Evolutionary conservation across 148 eudicot genomes (phyloP), one percentile per base, ranked within the genome.

Genomic region (Polygonum aviculare): DNA sequence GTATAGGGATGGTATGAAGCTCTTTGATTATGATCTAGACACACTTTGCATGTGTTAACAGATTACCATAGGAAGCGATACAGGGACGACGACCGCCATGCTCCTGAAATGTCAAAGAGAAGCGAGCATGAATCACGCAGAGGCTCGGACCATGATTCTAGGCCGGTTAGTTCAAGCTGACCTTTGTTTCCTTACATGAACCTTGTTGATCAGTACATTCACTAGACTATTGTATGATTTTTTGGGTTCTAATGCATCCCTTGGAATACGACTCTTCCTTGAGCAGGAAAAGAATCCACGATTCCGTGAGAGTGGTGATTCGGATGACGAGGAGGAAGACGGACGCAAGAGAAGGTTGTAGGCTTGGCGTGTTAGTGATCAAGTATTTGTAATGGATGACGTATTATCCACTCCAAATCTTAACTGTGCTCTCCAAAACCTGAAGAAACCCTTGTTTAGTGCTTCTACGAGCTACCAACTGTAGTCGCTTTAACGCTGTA

Each of bases 221-320:
- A 48, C 12, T 3, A 15, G 15, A 48, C 50, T 48, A 48, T 48
- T 12, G 7, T 48, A 10, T 7, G 48, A 7, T 7, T 10, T 45
- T 45, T 52, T 15, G 3, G 55, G 21, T 15, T 21, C 19, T 15
- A 16, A n/a, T 52, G 6, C 19, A 52, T 52, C n/a, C 18, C 3
- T 15, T 52, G 57, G 57, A n/a, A 18, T 19, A 54, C 67, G 26
- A 63, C 40, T 35, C 33, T 63, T 63, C 31, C 55, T 35, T 74
- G 50, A 76, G 72, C 97, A 94, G 98, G 98, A 91, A 82, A 94
- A 91, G 84, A 94, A 94, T 80, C 97, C 98, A 40, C 89, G 97
- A 26, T 94, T 91, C 69, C 91, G 98, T 73, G 97, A 94, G 82
- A 88, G 91, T 77, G 98, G 98, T 2, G 98, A 94, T 78, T 94